Conservation (phyloP, 257 asterid species). For the Fraxinus anomala region DNA sequence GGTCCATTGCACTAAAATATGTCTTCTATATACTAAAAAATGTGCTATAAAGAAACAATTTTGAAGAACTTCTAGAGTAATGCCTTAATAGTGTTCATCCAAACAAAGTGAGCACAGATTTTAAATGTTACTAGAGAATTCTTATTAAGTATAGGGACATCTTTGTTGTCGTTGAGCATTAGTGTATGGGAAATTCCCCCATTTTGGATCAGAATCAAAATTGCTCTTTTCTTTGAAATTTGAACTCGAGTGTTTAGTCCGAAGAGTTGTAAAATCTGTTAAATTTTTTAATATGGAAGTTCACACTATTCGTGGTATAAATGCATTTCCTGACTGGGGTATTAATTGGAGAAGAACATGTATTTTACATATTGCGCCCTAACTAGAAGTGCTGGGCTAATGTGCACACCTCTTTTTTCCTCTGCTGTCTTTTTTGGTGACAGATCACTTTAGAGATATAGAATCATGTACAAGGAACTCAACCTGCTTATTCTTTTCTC, state of each 20-base stretch:
- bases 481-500: slow-evolving; percentile 24
- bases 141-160: not conserved
- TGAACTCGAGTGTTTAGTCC: not conserved
- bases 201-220: not conserved
- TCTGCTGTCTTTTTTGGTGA: slow-evolving; percentile 6
- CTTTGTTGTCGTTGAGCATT: not conserved
- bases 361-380: not conserved
- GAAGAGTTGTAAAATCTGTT: not conserved
- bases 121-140: not conserved
- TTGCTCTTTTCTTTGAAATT: not conserved
- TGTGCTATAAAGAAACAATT: not conserved
- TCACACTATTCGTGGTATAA: slow-evolving; percentile 2
- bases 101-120: not conserved
- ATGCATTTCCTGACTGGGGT: not conserved
- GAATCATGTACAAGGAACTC: slow-evolving; percentile 21
- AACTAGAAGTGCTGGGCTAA: not conserved
- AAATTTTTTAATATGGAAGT: slow-evolving; percentile 2
- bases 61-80: slow-evolving; percentile 7
- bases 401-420: not conserved
- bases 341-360: not conserved
- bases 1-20: not conserved
- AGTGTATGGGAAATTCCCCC: not conserved
- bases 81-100: not conserved
- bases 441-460: slow-evolving; percentile 20
- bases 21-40: not conserved